These are phyloP conservation scores for Podila minutissima DNA, from an alignment of 192 early-diverging fungal species.

Conservation along the genomic window DNA sequence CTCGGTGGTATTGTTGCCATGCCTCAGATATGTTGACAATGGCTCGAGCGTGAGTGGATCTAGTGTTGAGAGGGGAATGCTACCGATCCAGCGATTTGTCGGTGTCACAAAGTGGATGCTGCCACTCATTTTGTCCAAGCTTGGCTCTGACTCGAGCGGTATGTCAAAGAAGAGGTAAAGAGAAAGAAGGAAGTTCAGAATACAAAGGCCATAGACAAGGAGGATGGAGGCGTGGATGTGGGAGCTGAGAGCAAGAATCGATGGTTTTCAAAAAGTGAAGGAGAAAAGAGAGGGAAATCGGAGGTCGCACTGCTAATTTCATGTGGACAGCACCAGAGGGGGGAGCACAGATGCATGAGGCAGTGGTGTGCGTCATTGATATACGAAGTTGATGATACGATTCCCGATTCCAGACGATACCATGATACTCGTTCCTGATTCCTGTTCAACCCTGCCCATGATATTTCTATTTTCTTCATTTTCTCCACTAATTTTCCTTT, in stretches of 20 bases:
- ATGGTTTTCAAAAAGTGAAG: conserved; percentile 1
- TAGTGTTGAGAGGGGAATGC: conserved; percentile 30
- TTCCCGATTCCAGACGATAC: not conserved
- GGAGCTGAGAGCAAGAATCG: not conserved
- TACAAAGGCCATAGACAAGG: not conserved
- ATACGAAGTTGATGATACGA: too few species aligned
- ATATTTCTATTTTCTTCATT: not conserved
- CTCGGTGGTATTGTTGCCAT: not conserved
- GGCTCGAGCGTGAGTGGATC: conserved; percentile 44
- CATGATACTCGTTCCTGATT: not conserved
- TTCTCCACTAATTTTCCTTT: not conserved
- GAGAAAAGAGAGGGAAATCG: not conserved
- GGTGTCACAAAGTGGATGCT: conserved; percentile 46
- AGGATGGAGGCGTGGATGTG: not conserved
- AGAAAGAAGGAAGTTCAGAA: not conserved
- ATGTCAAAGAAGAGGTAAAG: not conserved
- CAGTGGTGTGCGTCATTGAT: not conserved
- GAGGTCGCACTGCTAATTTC: too few species aligned
- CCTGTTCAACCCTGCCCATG: not conserved
- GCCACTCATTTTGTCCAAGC: conserved; percentile 2
- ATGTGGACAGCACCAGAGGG: too few species aligned
- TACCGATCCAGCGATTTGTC: conserved; percentile 43
- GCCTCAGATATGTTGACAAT: conserved; percentile 29
- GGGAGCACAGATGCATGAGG: too few species aligned
- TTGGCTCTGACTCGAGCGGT: not conserved